A percentile compares a stretch with the other conserved stretches of the same genome.
Evolutionary conservation across 2,329 filamentous ascomycete genomes (phyloP).

Genomic region (Didymella lethalis): DNA sequence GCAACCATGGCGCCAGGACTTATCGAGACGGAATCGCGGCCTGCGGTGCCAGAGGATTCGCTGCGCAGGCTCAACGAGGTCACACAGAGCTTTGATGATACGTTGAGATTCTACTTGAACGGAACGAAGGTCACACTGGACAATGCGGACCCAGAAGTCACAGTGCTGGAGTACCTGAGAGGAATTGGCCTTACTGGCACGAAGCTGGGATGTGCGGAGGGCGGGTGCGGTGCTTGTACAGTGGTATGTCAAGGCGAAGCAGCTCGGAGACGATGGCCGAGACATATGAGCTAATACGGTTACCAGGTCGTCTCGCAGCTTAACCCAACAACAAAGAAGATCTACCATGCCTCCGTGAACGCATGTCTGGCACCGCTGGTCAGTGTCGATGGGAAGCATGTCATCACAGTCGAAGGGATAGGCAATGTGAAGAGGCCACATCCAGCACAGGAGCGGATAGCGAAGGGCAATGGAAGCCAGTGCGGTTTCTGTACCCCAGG

Average conservation of each 20-base stretch:
- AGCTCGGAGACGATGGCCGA: neutral
- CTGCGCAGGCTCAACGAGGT: constrained; percentile 64
- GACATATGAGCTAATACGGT: constrained; percentile 8
- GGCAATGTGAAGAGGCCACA: constrained; percentile 87
- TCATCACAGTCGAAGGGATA: constrained; percentile 97
- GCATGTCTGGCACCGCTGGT: constrained; percentile 92
- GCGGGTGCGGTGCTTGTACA: constrained; percentile 94
- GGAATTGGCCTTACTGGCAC: constrained; percentile 94
- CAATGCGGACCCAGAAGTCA: constrained; percentile 87
- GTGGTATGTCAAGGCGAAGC: constrained; percentile 64
- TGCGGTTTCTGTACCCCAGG: constrained; percentile 97
- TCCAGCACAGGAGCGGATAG: constrained; percentile 88
- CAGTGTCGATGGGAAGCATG: constrained; percentile 95
- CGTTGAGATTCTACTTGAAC: constrained; percentile 91
- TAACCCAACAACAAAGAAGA: constrained; percentile 88
- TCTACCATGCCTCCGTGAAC: constrained; percentile 97
- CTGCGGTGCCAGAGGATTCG: constrained; percentile 57
- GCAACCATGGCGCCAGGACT: constrained; percentile 65
- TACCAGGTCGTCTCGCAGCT: constrained; percentile 80
- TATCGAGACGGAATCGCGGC: constrained; percentile 50
- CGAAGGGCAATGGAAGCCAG: constrained; percentile 89
- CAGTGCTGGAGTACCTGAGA: constrained; percentile 89
- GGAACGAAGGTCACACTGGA: constrained; percentile 89
- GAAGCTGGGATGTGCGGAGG: constrained; percentile 95
- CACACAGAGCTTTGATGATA: constrained; percentile 83